phyloP scores from a whole-genome alignment of 2,329 filamentous ascomycete species.

The Neocatenulostroma microsporum region DNA sequence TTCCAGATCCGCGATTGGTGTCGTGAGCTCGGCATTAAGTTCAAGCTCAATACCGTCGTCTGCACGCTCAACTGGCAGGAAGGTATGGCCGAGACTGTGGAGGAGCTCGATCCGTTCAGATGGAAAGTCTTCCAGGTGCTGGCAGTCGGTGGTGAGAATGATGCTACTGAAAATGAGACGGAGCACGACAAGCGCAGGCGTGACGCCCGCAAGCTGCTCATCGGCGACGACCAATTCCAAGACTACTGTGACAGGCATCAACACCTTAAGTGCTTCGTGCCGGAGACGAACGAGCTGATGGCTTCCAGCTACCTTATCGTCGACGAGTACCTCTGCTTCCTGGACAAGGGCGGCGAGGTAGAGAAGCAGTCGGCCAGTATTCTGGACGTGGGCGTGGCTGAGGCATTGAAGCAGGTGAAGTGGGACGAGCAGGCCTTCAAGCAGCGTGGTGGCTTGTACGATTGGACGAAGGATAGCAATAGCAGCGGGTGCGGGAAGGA shows the following conservation, averaged over 20 bases:
- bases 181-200: conserved; percentile 16
- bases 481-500: no score
- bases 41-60: conserved; percentile 53
- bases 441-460: conserved; percentile 43
- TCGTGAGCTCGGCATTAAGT: conserved; percentile 41
- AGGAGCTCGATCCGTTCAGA: conserved; percentile 40
- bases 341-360: conserved; percentile 36
- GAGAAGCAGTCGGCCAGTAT: conserved; percentile 31
- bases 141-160: conserved; percentile 48
- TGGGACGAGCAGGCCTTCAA: conserved; percentile 43
- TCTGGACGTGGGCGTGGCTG: conserved; percentile 42
- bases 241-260: conserved; percentile 41
- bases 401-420: conserved; percentile 38
- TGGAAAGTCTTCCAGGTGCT: conserved; percentile 52
- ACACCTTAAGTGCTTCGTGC: conserved; percentile 37
- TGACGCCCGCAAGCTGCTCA: conserved; percentile 38
- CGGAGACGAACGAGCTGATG: conserved; percentile 47
- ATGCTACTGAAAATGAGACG: conserved; percentile 29
- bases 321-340: conserved; percentile 46
- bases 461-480: no score
- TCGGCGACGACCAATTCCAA: conserved; percentile 42
- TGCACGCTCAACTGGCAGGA: conserved; percentile 44
- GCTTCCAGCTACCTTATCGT: conserved; percentile 45
- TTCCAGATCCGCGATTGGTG: conserved; percentile 42
- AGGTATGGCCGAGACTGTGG: conserved; percentile 31